Evolutionary conservation across 257 asterid genomes (phyloP).

Genomic region (Solanum piurae): DNA sequence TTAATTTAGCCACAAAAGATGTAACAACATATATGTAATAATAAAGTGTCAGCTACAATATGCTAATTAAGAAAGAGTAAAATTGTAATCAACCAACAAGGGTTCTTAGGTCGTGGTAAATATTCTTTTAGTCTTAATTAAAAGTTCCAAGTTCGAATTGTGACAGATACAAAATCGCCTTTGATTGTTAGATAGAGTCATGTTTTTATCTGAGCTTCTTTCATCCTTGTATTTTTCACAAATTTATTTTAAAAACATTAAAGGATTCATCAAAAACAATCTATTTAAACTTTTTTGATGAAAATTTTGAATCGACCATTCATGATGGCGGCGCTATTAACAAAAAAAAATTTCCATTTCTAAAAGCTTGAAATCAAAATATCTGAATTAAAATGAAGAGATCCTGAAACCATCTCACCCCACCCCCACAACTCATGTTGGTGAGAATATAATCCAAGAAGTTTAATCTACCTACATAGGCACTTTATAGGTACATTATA

Average conservation of each 20-base stretch:
- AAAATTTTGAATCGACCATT: too few relatives aligned
- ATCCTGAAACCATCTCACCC: background rate
- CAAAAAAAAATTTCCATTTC: accelerated
- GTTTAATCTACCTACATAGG: background rate
- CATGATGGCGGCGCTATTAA: background rate
- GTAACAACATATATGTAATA: background rate
- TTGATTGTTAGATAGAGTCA: background rate
- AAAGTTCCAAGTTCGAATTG: accelerated
- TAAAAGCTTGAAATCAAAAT: too few relatives aligned
- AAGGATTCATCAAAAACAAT: background rate
- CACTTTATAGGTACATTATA: background rate
- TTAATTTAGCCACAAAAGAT: background rate
- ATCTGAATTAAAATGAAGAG: too few relatives aligned
- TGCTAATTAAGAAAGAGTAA: background rate
- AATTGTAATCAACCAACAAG: background rate
- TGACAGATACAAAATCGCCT: background rate
- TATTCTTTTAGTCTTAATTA: background rate
- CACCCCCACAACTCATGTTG: background rate
- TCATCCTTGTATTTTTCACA: background rate
- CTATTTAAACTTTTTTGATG: too few relatives aligned
- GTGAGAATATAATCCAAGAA: background rate
- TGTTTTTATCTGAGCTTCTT: too few relatives aligned
- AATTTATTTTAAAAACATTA: too few relatives aligned
- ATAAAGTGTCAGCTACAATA: background rate
- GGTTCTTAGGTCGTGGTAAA: background rate